A percentile compares a stretch with the other conserved stretches of the same genome.
Conservation (phyloP, 257 asterid genomes). For the Solanum clarkiae region DNA sequence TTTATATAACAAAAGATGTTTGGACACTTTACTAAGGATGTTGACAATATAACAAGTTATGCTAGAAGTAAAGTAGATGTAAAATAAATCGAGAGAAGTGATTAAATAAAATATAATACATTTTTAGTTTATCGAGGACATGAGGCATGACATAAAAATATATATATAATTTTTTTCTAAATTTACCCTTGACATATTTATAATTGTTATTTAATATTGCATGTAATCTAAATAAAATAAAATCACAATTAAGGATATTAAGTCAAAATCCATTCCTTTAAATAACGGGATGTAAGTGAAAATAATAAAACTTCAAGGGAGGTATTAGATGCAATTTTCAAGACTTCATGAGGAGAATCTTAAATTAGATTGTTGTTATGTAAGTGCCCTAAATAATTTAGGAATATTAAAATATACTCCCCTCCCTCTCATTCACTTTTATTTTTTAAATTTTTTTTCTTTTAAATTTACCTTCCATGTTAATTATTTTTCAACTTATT, state of each 20-base stretch:
- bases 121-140: neutral
- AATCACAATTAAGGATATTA: neutral
- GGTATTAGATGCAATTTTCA: neutral
- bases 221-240: neutral
- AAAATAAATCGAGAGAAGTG: neutral
- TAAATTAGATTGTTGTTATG: neutral
- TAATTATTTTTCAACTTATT: no score
- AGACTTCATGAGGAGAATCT: neutral
- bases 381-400: neutral
- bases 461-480: no score
- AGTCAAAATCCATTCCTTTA: neutral
- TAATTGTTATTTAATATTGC: neutral
- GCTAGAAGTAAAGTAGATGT: fast-evolving
- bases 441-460: no score
- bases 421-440: neutral
- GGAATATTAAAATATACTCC: neutral
- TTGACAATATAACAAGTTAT: neutral
- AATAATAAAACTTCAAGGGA: neutral
- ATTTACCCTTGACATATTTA: neutral
- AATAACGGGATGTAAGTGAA: neutral
- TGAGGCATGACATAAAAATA: neutral
- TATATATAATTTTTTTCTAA: neutral
- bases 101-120: neutral
- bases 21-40: neutral
- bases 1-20: neutral